phyloP scores from a whole-genome alignment of 306 rosid species.

The Vigna hirtella region DNA sequence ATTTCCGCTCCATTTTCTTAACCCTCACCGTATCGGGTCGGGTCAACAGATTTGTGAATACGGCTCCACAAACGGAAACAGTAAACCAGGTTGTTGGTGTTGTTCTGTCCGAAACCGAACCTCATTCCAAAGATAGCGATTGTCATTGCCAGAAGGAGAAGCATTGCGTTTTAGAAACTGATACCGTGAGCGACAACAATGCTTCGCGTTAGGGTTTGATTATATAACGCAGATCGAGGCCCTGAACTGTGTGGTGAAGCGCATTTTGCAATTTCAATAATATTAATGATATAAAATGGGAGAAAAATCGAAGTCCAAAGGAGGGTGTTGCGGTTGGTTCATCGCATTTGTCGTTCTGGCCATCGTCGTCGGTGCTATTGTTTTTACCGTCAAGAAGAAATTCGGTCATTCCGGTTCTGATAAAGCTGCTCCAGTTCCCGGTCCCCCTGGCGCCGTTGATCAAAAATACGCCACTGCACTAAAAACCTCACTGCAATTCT shows the following conservation, averaged over 20 bases:
- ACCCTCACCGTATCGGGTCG: constrained; percentile 23
- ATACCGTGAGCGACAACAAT: constrained; percentile 12
- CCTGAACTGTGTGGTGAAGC: constrained; percentile 17
- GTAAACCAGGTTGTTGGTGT: constrained; percentile 34
- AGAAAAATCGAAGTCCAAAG: constrained; percentile 60
- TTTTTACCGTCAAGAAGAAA: constrained; percentile 58
- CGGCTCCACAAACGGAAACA: not conserved
- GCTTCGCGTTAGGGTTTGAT: constrained; percentile 37
- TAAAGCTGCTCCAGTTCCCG: constrained; percentile 69
- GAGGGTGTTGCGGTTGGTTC: constrained; percentile 72
- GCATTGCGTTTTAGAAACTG: constrained; percentile 26
- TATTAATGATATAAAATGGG: constrained; percentile 54
- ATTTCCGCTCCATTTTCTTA: constrained; percentile 1
- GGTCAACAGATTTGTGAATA: not conserved
- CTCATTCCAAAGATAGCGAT: constrained; percentile 37
- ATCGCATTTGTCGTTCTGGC: constrained; percentile 68
- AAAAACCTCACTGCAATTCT: constrained; percentile 75
- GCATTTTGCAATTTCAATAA: constrained; percentile 31
- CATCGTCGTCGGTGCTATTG: constrained; percentile 65
- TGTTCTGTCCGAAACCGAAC: constrained; percentile 33
- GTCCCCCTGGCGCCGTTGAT: constrained; percentile 78
- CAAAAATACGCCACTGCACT: constrained; percentile 78
- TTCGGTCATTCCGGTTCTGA: constrained; percentile 48
- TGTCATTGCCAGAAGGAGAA: constrained; percentile 27
- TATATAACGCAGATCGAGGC: constrained; percentile 49